A percentile compares a stretch with the other conserved stretches of the same genome.
phyloP scores from a whole-genome alignment of 805 yeast genomes.

The Pichia phayaonensis region DNA sequence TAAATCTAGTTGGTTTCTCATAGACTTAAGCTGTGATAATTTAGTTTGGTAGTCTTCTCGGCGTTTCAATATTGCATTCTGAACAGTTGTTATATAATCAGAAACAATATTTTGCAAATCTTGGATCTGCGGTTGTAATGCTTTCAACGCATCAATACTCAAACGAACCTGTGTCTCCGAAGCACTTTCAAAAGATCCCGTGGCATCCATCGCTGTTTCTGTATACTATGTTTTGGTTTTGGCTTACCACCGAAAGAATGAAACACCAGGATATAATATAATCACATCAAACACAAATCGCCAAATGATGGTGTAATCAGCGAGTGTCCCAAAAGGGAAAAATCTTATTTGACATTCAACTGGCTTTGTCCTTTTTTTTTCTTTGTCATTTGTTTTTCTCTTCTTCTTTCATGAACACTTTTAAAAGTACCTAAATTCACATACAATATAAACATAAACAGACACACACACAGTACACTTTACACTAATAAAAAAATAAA shows the following conservation, averaged over 20 bases:
- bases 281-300: not conserved
- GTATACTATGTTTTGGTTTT: not conserved
- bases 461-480: not conserved
- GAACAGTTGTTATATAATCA: conserved; percentile 15
- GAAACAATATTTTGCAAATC: conserved; percentile 14
- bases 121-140: conserved; percentile 19
- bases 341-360: not conserved
- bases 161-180: conserved; percentile 9
- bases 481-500: no score
- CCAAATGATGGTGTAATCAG: not conserved
- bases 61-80: conserved; percentile 12
- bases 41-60: conserved; percentile 18
- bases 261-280: no score
- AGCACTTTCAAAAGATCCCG: not conserved
- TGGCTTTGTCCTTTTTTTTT: not conserved
- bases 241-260: no score
- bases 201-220: not conserved
- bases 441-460: not conserved
- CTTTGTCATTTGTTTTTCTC: not conserved
- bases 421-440: not conserved
- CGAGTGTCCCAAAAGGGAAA: not conserved
- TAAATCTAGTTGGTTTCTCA: conserved; percentile 15
- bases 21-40: conserved; percentile 16
- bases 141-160: conserved; percentile 18
- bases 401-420: not conserved